Evolutionary conservation across 257 asterid species (phyloP), one percentile per base, ranked within the genome.

Genomic region (Nemophila menziesii): DNA sequence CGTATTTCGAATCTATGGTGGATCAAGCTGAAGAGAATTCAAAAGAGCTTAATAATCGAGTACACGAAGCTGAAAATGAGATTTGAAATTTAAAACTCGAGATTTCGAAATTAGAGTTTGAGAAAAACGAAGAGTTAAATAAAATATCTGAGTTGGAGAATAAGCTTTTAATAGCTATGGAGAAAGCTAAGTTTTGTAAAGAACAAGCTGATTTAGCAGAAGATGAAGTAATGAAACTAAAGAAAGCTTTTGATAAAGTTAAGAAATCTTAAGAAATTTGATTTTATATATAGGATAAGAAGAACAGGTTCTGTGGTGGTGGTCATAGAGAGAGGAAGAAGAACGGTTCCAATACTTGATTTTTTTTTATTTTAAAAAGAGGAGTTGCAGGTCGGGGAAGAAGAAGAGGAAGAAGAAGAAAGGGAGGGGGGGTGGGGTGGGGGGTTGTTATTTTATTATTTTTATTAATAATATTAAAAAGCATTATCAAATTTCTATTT

Each of bases 141-240:
- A 73, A 65, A 53, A 71, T 79, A 46, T 70, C 83, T 9, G 67
- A 60, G 37, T 53, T 87, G 39, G 87, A 87, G 66, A 67, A 38
- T 16, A 39, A 63, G 56, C 46, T 87, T 50, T 56, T 65, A 8
- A 27, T 26, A 21, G 58, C 48, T 1, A 82, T 73, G 59, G 66
- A 67, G n/a, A 71, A 80, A 48, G 75, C 68, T 7, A 49, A 36
- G 19, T 20, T 60, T 45, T 62, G 71, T 39, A 73, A 63, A 72
- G 45, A 56, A 29, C 67, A 55, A 66, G 86, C 89, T 1, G 82
- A 61, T 57, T 71, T 14, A 20, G 92, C 92, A 33, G 86, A 83
- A 62, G 39, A 36, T 48, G 93, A 87, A 66, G 71, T 63, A 33
- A 46, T 60, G 19, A 58, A 73, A 34, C 80, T 87, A 50, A 73